Base-by-base conservation (phyloP, 805 yeast species). In the Ogataea paraovalis region DNA sequence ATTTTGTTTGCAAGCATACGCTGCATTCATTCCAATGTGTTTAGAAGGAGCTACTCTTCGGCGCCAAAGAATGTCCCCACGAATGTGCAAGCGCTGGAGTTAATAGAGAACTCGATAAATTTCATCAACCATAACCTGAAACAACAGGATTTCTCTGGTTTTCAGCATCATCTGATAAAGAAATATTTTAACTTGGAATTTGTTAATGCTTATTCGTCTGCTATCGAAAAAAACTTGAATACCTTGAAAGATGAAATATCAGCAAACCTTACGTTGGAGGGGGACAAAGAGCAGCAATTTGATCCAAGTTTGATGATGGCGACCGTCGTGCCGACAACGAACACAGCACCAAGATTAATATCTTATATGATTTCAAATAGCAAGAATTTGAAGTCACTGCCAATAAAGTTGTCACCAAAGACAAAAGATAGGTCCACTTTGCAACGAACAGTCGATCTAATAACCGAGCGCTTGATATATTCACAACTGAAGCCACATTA, bases 391-490 rank as follows among this genome's bases (percentile, higher is more conserved):
- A 16, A 45, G 1, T 3, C 32, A 1, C 18, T 57, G 4, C 58
- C 61, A 1, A 16, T 60, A 4, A 38, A 34, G 3, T 20, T 48
- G 2, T 36, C 48, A 7, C 34, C 39, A n/a, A 41, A 41, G 14
- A 21, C 44, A 3, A 14, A 38, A 1, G 44, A 37, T 4, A 41
- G 50, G 12, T 44, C 53, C 1, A 22, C 51, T 6, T 27, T 52
- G 41, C 53, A 53, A 10, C 21, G 51, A 14, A 46, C 57, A 3
- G 48, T 57, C 19, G 62, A 65, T 38, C 30, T 48, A 14, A 39
- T 65, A 1, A 30, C 66, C 3, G 68, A 65, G 32, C 56, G 58
- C 45, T 39, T 63, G 10, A 50, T 66, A 19, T 68, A 67, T 37
- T 48, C 53, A 28, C 54, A 50, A 40, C 49, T 68, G 46, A 65